Evolutionary conservation across 1,139 yeast species (phyloP).

Genomic region (Magnusiomyces ingens): DNA sequence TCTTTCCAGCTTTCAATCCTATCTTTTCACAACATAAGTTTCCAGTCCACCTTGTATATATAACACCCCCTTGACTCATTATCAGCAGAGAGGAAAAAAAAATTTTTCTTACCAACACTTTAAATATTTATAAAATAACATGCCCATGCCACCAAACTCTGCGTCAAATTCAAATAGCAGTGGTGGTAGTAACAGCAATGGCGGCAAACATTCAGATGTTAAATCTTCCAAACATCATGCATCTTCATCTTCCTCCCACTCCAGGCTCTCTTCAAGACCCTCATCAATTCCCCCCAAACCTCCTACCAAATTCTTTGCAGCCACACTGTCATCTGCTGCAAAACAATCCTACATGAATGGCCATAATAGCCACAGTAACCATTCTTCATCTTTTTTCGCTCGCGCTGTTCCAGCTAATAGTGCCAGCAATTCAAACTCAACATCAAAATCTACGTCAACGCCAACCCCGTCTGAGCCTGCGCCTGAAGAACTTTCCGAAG

Average conservation of each 20-base stretch:
- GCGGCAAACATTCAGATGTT: neutral
- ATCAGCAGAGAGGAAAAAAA: too few species aligned
- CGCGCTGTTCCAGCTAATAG: too few species aligned
- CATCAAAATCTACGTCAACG: neutral
- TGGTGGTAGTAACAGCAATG: neutral
- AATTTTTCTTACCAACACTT: neutral
- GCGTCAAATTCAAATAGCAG: neutral
- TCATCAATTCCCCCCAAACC: neutral
- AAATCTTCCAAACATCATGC: neutral
- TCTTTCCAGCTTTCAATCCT: too few species aligned
- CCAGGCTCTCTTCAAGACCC: neutral
- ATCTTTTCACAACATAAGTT: too few species aligned
- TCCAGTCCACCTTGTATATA: too few species aligned
- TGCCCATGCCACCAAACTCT: neutral
- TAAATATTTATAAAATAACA: neutral
- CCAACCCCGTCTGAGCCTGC: conserved; percentile 5
- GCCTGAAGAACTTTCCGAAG: conserved; percentile 29
- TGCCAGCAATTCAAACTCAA: neutral
- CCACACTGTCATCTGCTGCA: neutral
- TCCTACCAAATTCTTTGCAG: neutral
- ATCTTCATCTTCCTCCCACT: neutral
- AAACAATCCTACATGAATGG: neutral
- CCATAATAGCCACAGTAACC: neutral
- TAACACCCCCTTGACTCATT: too few species aligned
- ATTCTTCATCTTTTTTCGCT: neutral